Conservation (phyloP, 768 basidiomycete genomes). For the Rhizopogon vinicolor region DNA sequence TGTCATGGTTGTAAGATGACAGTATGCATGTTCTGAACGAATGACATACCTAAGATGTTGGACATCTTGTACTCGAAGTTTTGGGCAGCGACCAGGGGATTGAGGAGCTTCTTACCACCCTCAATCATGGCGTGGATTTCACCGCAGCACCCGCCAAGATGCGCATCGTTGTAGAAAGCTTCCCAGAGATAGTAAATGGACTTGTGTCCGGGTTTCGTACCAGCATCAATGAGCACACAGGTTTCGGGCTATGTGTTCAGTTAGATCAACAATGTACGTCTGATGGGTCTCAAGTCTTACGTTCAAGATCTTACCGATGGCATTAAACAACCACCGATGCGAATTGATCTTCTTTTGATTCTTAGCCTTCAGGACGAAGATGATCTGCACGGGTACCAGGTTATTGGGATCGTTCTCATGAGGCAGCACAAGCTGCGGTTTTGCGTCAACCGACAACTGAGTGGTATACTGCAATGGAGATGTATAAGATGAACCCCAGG, state of each 20-base stretch:
- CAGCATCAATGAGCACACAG: constrained; percentile 91
- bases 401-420: constrained; percentile 89
- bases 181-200: constrained; percentile 96
- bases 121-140: constrained; percentile 98
- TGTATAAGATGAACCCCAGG: background rate
- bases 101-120: constrained; percentile 86
- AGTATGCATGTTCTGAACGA: background rate
- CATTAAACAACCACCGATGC: constrained; percentile 95
- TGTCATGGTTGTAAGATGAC: constrained; percentile 20
- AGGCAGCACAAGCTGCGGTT: constrained; percentile 87
- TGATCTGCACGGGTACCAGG: constrained; percentile 88
- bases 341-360: constrained; percentile 97
- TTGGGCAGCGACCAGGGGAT: constrained; percentile 90
- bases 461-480: constrained; percentile 75
- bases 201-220: constrained; percentile 95
- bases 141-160: constrained; percentile 86
- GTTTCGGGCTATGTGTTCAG: constrained; percentile 65
- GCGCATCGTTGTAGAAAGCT: constrained; percentile 75
- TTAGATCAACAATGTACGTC: background rate
- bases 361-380: constrained; percentile 87
- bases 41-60: constrained; percentile 73
- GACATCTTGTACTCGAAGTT: constrained; percentile 99
- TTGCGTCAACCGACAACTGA: constrained; percentile 88
- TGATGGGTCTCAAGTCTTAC: constrained; percentile 38
- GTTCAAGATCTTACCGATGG: constrained; percentile 77